A percentile compares a stretch with the other conserved stretches of the same genome.
These are phyloP conservation scores for Aureobasidium sp. DNA, from an alignment of 2,329 filamentous ascomycete species.

Conservation along the genomic window DNA sequence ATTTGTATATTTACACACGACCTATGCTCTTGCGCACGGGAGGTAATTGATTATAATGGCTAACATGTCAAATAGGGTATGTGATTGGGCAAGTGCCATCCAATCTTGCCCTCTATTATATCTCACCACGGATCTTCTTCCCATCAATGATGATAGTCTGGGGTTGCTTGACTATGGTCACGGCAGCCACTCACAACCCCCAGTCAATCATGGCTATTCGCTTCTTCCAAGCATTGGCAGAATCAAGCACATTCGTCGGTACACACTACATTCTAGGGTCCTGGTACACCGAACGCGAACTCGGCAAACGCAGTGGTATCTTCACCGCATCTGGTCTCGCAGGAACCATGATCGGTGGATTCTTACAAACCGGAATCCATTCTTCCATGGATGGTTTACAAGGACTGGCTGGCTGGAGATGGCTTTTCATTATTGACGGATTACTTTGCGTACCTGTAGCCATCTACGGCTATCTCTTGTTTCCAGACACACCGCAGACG, in stretches of 20 bases:
- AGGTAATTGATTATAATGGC: too few species aligned
- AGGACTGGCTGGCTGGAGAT: constrained; percentile 58
- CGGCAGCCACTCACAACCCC: constrained; percentile 57
- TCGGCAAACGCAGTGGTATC: constrained; percentile 52
- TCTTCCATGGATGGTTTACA: constrained; percentile 47
- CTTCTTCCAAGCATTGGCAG: constrained; percentile 54
- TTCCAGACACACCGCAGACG: constrained; percentile 49
- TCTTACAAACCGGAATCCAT: constrained; percentile 40
- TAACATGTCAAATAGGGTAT: constrained; percentile 53
- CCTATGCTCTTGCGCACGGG: too few species aligned
- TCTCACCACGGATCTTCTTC: constrained; percentile 66
- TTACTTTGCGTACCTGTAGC: constrained; percentile 59
- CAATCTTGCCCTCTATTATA: constrained; percentile 50
- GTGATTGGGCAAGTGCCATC: constrained; percentile 58
- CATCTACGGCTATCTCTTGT: constrained; percentile 57
- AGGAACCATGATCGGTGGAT: constrained; percentile 58
- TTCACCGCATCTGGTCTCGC: constrained; percentile 60
- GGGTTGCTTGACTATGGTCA: constrained; percentile 68
- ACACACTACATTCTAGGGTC: constrained; percentile 24
- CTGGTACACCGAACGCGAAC: constrained; percentile 24
- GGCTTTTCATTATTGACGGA: constrained; percentile 67
- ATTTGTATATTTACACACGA: neutral
- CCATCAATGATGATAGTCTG: constrained; percentile 60
- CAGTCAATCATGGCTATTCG: constrained; percentile 67
- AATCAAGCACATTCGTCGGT: constrained; percentile 46